Evolutionary conservation across 805 yeast species (phyloP), one percentile per base, ranked within the genome.

Genomic region (Hanseniaspora nectarophila): DNA sequence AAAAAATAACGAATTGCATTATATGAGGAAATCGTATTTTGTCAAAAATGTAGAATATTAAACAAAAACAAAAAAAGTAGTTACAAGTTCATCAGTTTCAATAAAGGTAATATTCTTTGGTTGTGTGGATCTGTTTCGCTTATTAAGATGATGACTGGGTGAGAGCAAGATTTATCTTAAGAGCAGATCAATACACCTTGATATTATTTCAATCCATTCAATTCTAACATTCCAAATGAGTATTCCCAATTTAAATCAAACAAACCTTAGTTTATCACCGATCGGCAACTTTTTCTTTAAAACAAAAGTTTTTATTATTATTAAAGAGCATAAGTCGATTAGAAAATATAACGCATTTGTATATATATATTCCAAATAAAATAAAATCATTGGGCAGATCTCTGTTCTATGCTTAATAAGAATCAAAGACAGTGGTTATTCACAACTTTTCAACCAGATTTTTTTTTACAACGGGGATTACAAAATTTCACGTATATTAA

Each of bases 131-230:
- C 13, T 16, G 39, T 20, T 35, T 35, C 1, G 10, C 8, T 6
- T 18, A 28, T 18, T 23, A 21, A 28, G 21, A 45, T 23, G 28
- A 35, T 45, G 43, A 45, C 35, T 48, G 53, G 46, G 53, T 49
- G 53, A 49, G 53, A 49, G 53, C 53, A 48, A 9, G 45, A 48
- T 9, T 32, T 40, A 13, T 40, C 32, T 24, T n/a, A 4, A 40
- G 3, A 40, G 15, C 33, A 31, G n/a, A 31, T 6, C n/a, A n/a
- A n/a, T n/a, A n/a, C n/a, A n/a, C n/a, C n/a, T n/a, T n/a, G n/a
- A n/a, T n/a, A n/a, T n/a, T n/a, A n/a, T n/a, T n/a, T n/a, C n/a
- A n/a, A n/a, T n/a, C n/a, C n/a, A n/a, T n/a, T n/a, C n/a, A n/a
- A n/a, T n/a, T n/a, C n/a, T n/a, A n/a, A 13, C 33, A 31, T 13